Base-by-base conservation (phyloP, 306 rosid species). In the Prosopis cineraria region DNA sequence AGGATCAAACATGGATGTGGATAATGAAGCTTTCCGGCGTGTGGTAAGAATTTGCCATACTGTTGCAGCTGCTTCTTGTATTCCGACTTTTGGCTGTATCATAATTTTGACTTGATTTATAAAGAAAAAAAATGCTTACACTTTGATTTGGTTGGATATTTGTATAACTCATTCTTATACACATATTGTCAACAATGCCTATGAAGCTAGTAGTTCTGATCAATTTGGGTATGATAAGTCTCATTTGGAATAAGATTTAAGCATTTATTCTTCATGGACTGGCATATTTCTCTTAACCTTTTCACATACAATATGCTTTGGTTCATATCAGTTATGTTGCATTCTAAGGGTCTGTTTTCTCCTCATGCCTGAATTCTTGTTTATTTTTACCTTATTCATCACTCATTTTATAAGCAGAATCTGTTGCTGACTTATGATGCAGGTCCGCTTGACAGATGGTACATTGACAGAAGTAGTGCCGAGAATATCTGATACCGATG, bases 1-100 rank as follows among this genome's bases (percentile, higher is more conserved):
- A 39, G 97, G 90, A 75, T 82, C 87, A 83, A 84, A 78, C 83
- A 94, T 94, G 98, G 98, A 94, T 72, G 96, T 92, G 89, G 98
- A 94, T 86, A 92, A 81, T 64, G 96, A 90, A 58, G 85, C 91
- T 48, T 88, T 88, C 73, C 88, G 84, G 45, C 94, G 87, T 17
- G 29, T 84, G 97, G 98, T 94, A 86, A 84, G 91, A 86, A 70
- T 79, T 33, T 19, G 65, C 75, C 68, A 41, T 70, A 73, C 70
- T 56, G 45, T 56, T 31, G 60, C 41, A n/a, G 43, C 19, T 74
- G 20, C 36, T 68, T 20, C 50, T 73, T 66, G 48, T 20, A 20
- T 53, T 10, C 29, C 64, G 71, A 19, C 27, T 76, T 71, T 67
- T 69, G 70, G 71, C 37, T 80, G 14, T 73, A 76, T 44, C 47